Conservation (phyloP, 2,329 filamentous ascomycete genomes). For the Polychaeton citri region DNA sequence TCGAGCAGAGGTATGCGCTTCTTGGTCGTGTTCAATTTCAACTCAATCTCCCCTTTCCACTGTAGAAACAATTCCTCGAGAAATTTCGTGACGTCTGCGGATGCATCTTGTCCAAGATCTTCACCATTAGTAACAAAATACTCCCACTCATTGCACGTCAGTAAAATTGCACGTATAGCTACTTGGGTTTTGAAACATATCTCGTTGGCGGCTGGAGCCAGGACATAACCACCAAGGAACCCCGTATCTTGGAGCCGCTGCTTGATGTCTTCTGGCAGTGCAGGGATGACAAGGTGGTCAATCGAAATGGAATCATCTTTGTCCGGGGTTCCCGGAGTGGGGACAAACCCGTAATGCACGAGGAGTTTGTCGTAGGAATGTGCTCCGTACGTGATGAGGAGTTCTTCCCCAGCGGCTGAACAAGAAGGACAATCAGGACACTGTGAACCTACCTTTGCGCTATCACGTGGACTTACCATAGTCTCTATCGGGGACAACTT, state of each 20-base stretch:
- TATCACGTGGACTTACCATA: constrained; percentile 35
- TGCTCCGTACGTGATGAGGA: constrained; percentile 55
- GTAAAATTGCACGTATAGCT: constrained; percentile 23
- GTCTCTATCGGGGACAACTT: constrained; percentile 36
- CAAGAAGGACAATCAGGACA: not conserved
- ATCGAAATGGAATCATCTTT: constrained; percentile 27
- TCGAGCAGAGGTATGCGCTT: not conserved
- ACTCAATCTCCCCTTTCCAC: not conserved
- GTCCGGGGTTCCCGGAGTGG: constrained; percentile 14
- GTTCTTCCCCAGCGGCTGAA: constrained; percentile 44
- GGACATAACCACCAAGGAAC: constrained; percentile 26
- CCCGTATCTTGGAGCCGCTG: constrained; percentile 28
- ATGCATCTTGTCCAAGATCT: constrained; percentile 17
- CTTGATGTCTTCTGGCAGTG: constrained; percentile 19
- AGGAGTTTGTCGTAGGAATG: constrained; percentile 63
- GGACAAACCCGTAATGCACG: constrained; percentile 48
- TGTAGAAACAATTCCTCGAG: not conserved
- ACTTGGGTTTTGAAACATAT: constrained; percentile 34
- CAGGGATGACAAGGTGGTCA: constrained; percentile 28
- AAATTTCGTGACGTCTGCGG: constrained; percentile 7
- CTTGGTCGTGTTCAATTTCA: not conserved
- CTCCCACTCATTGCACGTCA: constrained; percentile 24
- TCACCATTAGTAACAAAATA: constrained; percentile 24
- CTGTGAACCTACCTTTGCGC: too few relatives aligned
- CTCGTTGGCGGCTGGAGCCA: constrained; percentile 16